Evolutionary conservation across 73 alveolate species (phyloP).

Genomic region (Paramecium bursaria): DNA sequence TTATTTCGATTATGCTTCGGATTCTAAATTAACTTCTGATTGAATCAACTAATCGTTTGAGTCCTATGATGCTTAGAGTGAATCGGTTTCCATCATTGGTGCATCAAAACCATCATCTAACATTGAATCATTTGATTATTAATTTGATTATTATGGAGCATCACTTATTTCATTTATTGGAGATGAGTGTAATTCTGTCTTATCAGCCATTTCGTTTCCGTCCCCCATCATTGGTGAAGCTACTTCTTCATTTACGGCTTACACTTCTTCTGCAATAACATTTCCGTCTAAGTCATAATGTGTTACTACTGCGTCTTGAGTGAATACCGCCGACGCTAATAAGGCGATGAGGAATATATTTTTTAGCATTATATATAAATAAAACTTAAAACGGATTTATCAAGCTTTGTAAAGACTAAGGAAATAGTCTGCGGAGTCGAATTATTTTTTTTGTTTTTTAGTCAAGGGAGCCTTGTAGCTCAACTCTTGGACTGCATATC

Average conservation of each 20-base stretch:
- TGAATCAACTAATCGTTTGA: too few species aligned
- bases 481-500: constrained; percentile 39
- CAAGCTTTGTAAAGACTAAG: constrained; percentile 40
- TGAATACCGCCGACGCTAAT: background rate
- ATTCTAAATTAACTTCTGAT: too few species aligned
- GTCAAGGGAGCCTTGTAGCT: constrained; percentile 28
- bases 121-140: too few species aligned
- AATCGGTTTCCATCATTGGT: too few species aligned
- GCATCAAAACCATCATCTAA: too few species aligned
- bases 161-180: too few species aligned
- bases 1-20: too few species aligned
- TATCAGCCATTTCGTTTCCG: too few species aligned
- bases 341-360: background rate
- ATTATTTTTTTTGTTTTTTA: constrained; percentile 43
- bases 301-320: constrained; percentile 9
- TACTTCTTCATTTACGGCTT: constrained; percentile 7
- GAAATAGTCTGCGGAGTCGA: constrained; percentile 59
- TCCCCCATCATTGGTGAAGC: too few species aligned
- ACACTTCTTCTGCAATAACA: constrained; percentile 29
- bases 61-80: too few species aligned
- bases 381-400: constrained; percentile 58
- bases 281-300: constrained; percentile 49
- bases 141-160: too few species aligned
- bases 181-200: too few species aligned
- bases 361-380: constrained; percentile 2